Evolutionary conservation across 257 asterid species (phyloP).

Genomic region (Pogostemon cablin): DNA sequence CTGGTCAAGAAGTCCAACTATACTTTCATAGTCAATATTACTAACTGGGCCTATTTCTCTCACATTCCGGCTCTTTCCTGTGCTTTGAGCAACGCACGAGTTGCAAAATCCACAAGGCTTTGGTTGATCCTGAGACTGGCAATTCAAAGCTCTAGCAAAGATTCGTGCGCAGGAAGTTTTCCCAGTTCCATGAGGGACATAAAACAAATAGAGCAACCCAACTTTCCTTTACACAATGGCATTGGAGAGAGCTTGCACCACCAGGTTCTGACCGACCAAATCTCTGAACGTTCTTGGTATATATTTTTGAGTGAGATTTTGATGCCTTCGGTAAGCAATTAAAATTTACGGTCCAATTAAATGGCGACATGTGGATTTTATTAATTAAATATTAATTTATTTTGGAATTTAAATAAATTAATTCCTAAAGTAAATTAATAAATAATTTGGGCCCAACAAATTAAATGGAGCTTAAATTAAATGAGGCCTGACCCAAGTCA

Average conservation of each 20-base stretch:
- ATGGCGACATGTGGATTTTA: no score
- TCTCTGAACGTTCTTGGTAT: constrained; percentile 82
- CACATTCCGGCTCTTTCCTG: constrained; percentile 60
- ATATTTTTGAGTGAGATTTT: constrained; percentile 85
- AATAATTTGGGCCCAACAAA: no score
- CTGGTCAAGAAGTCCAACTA: constrained; percentile 60
- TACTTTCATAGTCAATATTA: constrained; percentile 61
- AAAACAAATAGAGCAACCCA: constrained; percentile 81
- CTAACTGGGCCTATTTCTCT: constrained; percentile 80
- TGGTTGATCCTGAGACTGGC: constrained; percentile 72
- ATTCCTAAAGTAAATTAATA: no score
- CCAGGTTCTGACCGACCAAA: constrained; percentile 90
- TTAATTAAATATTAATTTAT: no score
- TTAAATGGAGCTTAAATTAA: no score
- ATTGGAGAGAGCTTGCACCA: constrained; percentile 85
- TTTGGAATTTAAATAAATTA: no score
- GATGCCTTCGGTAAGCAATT: no score
- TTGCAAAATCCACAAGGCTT: constrained; percentile 88
- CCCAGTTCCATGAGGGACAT: constrained; percentile 97
- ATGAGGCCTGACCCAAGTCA: no score
- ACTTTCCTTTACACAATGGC: constrained; percentile 71
- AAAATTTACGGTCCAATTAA: no score
- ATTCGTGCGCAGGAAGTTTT: constrained; percentile 91
- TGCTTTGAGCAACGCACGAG: constrained; percentile 62
- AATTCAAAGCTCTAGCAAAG: constrained; percentile 81